Percentiles rank a stretch among this genome's conserved stretches.
phyloP scores from a whole-genome alignment of 768 basidiomycete species.

The Tephrocybe sp. region DNA sequence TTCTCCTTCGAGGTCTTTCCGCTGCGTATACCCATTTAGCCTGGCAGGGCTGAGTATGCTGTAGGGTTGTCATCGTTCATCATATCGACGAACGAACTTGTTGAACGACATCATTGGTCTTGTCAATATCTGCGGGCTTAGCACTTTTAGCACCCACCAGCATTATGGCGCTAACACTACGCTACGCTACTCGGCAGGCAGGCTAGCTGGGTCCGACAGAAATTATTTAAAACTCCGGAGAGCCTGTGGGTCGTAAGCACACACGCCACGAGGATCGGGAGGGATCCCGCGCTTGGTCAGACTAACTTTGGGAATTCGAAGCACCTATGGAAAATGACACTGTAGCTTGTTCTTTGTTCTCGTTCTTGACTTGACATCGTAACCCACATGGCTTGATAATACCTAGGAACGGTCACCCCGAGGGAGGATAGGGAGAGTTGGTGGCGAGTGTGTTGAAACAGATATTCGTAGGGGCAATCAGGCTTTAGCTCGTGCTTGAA shows the following conservation, averaged over 20 bases:
- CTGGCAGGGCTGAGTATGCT: no score
- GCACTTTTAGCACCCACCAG: no score
- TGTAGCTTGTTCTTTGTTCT: not conserved
- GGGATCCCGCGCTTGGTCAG: slow-evolving; percentile 10
- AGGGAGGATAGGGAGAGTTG: no score
- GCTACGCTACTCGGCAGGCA: not conserved
- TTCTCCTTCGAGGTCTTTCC: not conserved
- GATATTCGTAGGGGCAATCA: no score
- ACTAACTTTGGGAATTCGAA: slow-evolving; percentile 13
- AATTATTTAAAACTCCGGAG: not conserved
- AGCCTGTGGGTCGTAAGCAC: not conserved
- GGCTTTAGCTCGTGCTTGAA: no score
- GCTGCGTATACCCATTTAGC: slow-evolving; percentile 5
- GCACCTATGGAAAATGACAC: not conserved
- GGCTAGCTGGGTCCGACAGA: no score
- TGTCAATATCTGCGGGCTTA: not conserved
- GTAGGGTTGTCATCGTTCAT: no score
- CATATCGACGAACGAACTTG: no score
- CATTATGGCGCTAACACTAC: not conserved
- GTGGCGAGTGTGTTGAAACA: not conserved
- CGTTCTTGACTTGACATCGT: no score
- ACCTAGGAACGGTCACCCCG: slow-evolving; percentile 10
- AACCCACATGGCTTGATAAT: not conserved
- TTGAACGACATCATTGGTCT: no score
- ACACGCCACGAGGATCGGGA: not conserved